Evolutionary conservation across 2,329 filamentous ascomycete genomes (phyloP), one percentile per base, ranked within the genome.

Genomic region (Pseudopyrenochaeta lycopersici): DNA sequence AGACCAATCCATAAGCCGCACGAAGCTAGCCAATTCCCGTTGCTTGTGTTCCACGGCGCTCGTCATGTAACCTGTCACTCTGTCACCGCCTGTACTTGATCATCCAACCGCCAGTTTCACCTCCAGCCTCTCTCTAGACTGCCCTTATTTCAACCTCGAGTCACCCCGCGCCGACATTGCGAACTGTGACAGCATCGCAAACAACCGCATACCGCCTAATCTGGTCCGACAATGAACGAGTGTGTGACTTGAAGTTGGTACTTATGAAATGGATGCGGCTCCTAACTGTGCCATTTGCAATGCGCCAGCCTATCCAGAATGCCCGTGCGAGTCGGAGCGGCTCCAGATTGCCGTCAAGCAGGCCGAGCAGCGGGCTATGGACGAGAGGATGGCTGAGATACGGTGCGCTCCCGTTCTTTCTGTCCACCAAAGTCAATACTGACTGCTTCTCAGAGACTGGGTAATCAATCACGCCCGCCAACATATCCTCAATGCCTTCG

Each of bases 391-490:
- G 56, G 66, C 65, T 6, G 66, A 73, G 51, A 75, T 75, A 55
- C 66, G 74, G 74, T 75, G 60, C 20, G 64, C 31, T 21, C 4
- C 20, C 39, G 6, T 15, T 4, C 15, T 18, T 20, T 44, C n/a
- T n/a, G 18, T 29, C 11, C 30, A 15, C 17, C 14, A 21, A 23
- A 27, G 27, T 17, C 3, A 30, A 15, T 44, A 44, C 66, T 74
- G 46, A 75, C 50, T 10, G n/a, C 33, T 7, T 21, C 5, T 4
- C 56, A 81, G 79, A 36, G 76, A 80, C 58, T 81, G 79, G 78
- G 78, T 80, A 6, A 73, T 81, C 35, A 69, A 72, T 31, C 76
- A 81, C 54, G 76, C 79, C 32, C 77, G 78, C 15, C 74, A 76
- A 52, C 75, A 78, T 58, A 77, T 81, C 49, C 73, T 80, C 27